Evolutionary conservation across 257 asterid species (phyloP).

Genomic region (Echites panduratus): DNA sequence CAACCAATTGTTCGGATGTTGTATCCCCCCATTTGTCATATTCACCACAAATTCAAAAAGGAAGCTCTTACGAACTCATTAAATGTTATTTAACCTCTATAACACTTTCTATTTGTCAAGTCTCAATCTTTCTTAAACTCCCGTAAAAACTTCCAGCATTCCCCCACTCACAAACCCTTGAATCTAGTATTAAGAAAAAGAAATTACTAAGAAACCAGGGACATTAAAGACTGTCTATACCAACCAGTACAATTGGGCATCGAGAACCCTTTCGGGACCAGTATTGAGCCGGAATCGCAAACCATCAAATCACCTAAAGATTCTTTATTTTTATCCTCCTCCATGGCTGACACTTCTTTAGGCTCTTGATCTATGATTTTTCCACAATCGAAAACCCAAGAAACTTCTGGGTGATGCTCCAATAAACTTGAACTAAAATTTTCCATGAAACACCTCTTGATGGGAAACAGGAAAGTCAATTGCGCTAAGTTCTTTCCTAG

Average conservation of each 20-base stretch:
- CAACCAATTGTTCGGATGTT: not conserved
- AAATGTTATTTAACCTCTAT: not conserved
- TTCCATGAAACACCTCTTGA: constrained; percentile 37
- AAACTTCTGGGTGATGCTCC: constrained; percentile 28
- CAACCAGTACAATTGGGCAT: constrained; percentile 52
- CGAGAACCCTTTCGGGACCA: constrained; percentile 54
- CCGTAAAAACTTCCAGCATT: not conserved
- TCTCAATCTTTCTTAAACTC: not conserved
- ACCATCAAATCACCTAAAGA: constrained; percentile 65
- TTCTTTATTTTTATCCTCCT: constrained; percentile 47
- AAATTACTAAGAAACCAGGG: not conserved
- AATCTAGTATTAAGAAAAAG: not conserved
- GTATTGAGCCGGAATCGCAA: constrained; percentile 57
- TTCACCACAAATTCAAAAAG: not conserved
- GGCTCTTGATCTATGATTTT: constrained; percentile 39
- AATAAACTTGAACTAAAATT: constrained; percentile 18
- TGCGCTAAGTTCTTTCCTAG: not conserved
- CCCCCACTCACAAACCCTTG: not conserved
- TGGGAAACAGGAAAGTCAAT: not conserved
- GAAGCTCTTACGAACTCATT: not conserved
- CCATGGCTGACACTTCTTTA: constrained; percentile 37
- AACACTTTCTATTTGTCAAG: not conserved
- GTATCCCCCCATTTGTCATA: not conserved
- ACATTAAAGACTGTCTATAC: constrained; percentile 10
- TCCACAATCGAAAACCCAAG: constrained; percentile 27